Evolutionary conservation across 2,329 filamentous ascomycete species (phyloP).

Genomic region (Fusarium poae): DNA sequence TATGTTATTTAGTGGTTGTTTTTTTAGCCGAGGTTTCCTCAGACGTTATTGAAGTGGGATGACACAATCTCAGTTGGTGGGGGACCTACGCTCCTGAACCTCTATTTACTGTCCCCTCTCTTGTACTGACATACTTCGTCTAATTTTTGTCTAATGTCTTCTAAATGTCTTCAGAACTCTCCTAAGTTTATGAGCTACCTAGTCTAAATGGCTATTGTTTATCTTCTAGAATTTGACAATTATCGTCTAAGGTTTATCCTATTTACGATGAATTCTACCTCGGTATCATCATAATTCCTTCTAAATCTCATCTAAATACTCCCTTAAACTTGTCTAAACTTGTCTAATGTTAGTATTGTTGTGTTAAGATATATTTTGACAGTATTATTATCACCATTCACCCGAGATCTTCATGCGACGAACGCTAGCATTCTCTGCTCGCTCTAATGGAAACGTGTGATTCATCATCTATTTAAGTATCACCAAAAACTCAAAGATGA

Average conservation of each 20-base stretch:
- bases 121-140: not conserved
- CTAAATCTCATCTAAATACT: not conserved
- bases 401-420: not conserved
- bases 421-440: no score
- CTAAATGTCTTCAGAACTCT: not conserved
- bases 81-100: not conserved
- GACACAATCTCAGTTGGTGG: slow-evolving; percentile 26
- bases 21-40: slow-evolving; percentile 33
- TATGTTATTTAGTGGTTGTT: slow-evolving; percentile 15
- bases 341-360: not conserved
- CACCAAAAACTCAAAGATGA: not conserved
- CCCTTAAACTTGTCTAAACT: not conserved
- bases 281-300: not conserved
- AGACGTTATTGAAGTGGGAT: slow-evolving; percentile 22
- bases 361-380: not conserved
- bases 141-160: not conserved
- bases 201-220: not conserved
- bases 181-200: not conserved
- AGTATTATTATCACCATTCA: not conserved
- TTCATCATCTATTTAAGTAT: not conserved
- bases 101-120: not conserved
- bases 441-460: not conserved
- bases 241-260: not conserved
- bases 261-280: not conserved
- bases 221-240: not conserved